Conservation (phyloP, 768 basidiomycete species). For the Serpula lacrymans region DNA sequence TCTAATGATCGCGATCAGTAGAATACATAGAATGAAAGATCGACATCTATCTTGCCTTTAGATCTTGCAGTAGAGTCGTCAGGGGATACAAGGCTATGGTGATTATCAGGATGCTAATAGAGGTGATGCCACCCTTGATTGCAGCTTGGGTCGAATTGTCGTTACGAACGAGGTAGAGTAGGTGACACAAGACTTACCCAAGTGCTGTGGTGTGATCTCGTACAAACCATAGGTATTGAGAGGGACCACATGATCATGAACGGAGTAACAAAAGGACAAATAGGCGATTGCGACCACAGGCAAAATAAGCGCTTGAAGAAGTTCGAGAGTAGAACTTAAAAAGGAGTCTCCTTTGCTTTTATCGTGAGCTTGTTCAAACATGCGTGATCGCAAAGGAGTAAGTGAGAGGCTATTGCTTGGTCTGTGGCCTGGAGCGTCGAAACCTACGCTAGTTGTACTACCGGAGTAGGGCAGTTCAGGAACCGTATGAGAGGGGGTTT, state of each 20-base stretch:
- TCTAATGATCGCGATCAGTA: not conserved
- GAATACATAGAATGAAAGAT: not conserved
- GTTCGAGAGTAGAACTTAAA: no score
- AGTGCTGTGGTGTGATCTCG: conserved; percentile 14
- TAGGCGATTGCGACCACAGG: conserved; percentile 24
- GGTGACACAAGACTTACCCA: conserved; percentile 11
- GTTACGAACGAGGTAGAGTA: not conserved
- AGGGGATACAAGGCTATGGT: conserved; percentile 25
- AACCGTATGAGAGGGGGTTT: no score
- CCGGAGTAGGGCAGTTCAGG: no score
- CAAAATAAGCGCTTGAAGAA: conserved; percentile 17
- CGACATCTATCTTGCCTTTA: conserved; percentile 11
- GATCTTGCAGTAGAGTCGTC: conserved; percentile 10
- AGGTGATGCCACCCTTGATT: conserved; percentile 25
- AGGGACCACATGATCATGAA: conserved; percentile 19
- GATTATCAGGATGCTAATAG: conserved; percentile 25
- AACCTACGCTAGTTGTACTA: no score
- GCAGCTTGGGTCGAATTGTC: conserved; percentile 10
- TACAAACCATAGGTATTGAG: conserved; percentile 22
- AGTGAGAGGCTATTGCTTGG: no score
- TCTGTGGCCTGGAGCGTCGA: no score
- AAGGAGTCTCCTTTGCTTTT: no score
- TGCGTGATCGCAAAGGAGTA: no score
- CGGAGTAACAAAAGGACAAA: conserved; percentile 25
- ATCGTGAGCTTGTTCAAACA: no score